Evolutionary conservation across 768 basidiomycete species (phyloP), one percentile per base, ranked within the genome.

Genomic region (Paxillus involutus): DNA sequence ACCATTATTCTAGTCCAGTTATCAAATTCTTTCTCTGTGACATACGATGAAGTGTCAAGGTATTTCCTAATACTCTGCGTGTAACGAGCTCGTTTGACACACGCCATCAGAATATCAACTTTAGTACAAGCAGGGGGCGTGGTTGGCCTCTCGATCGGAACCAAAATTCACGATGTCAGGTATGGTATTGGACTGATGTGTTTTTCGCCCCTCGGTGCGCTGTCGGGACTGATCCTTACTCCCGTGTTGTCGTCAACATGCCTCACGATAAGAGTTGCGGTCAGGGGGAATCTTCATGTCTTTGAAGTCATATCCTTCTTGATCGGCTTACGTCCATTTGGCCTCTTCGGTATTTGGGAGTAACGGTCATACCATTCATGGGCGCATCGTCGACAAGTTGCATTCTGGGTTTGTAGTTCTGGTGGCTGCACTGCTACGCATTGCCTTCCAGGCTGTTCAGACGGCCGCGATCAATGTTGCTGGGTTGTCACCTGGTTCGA

Each of bases 161-260:
- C 2, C 21, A 26, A 33, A 19, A 36, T 36, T 52, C 40, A 51
- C 49, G 36, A 53, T 40, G 33, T 19, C 13, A 85, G 87, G 32
- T 91, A 89, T 64, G 86, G 85, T 2, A 73, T 75, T 3, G 89
- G 89, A 3, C 76, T 92, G 5, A 65, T 94, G 3, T 70, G 91
- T 32, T 80, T 94, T 49, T 80, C 87, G 2, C 91, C 93, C 1
- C 73, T 91, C 2, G 92, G 92, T 92, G 24, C 85, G 86, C 17
- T 75, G 26, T 21, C 21, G 26, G 26, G 26, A 26, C 17, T 75
- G 0, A 77, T 91, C 33, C 76, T 94, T 12, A 48, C 77, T 10
- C 71, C 90, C n/a, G 73, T 86, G 33, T 58, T 77, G 3, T 53
- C 80, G 24, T 81, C 84, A 0, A 77, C 79, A 0, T 65, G 75